Base-by-base conservation (phyloP, 495 filamentous ascomycete genomes). In the Hypoxylon crocopeplum region DNA sequence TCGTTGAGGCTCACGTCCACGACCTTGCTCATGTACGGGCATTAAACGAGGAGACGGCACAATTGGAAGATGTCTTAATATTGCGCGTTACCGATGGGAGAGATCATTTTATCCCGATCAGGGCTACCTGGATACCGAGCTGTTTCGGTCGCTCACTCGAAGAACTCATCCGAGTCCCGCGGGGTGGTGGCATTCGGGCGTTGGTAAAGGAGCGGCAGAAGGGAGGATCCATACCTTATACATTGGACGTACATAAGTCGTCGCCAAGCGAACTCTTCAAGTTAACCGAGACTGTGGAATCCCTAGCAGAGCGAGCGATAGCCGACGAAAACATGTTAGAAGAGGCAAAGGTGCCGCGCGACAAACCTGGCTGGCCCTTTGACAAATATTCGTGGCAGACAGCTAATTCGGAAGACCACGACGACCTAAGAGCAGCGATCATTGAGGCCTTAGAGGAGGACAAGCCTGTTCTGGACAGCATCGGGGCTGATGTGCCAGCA, bases 41-140 rank as follows among this genome's bases (percentile, higher is more conserved):
- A 7, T 79, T 98, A n/a, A 97, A 97, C 62, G 77, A 87, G 22
- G 82, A 82, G 7, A 74, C 79, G 15, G 64, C 77, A 3, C 77
- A 77, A 6, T 77, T 97, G 1, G 92, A 96, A 53, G 93, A 98
- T 64, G 87, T 97, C 7, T 77, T 98, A 19, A 85, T 99, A 4
- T 82, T 99, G n/a, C 87, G 92, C 7, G 90, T 98, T 7, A 80
- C 84, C 7, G 83, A 86, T 40, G 94, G 94, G 1, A 82, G 91
- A 42, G 94, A 99, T 58, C 88, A 97, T 69, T 99, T 99, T 69
- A 83, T 99, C 40, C 86, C 92, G 1, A 77, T 95, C 6, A 82
- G 79, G 2, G 93, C 85, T 0, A 72, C 77, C 0, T 99, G 94
- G 94, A 72, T 86, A 2, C 90, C 86, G 17, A 92, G 89, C 0